Evolutionary conservation across 768 basidiomycete genomes (phyloP), one percentile per base, ranked within the genome.

Genomic region (Mycena metata): DNA sequence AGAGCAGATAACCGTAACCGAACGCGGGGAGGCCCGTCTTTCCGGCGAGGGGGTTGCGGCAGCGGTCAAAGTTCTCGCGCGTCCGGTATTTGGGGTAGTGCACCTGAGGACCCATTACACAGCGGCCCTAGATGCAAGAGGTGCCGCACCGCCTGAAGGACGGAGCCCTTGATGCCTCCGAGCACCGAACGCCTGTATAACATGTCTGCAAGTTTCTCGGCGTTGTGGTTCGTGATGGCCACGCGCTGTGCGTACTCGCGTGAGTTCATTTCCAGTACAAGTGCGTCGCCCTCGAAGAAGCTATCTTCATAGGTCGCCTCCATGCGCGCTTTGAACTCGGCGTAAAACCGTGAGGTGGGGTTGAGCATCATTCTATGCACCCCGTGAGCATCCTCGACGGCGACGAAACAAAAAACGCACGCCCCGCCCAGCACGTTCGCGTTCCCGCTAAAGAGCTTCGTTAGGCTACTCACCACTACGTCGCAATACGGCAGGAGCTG

Each of bases 391-490:
- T 15, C 11, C 39, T 39, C 15, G 39, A 39, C 39, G 39, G 15
- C 21, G 15, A 39, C 15, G 15, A 39, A 39, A 15, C 39, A 33
- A 23, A 7, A 51, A 45, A 76, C 83, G 74, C 69, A 87, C 85
- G 82, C 83, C 71, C 86, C 86, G 26, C 85, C 85, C 81, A 87
- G 84, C 58, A 87, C 86, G 69, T 88, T 87, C 21, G 81, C 79
- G 68, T 84, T 83, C 1, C 86, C 86, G 60, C 83, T 83, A 73
- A 88, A 87, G 56, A 87, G 81, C 79, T 88, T 88, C 21, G 85
- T 85, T 72, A 88, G 69, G 75, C 83, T 84, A 68, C 82, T 84
- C 45, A 85, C 85, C 19, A 86, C 80, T 12, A 87, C 77, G 72
- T 87, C 86, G 15, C 82, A 83, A 51, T 78, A 83, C 42, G 79